Base-by-base conservation (phyloP, 768 basidiomycete genomes). In the Pleurotus citrinopileatus region DNA sequence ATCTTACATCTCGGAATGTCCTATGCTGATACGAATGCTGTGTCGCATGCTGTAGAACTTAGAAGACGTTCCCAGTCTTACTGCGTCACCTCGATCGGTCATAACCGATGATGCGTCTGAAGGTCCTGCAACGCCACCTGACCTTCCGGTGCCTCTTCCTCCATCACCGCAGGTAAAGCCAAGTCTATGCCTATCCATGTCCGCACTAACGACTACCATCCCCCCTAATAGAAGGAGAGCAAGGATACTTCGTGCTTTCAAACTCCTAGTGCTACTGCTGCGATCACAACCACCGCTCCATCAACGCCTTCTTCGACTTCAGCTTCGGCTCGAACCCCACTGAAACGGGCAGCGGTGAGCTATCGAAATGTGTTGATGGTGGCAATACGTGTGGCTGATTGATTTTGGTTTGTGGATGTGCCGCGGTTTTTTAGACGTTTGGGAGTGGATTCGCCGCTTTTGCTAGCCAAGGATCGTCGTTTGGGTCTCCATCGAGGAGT, bases 381-480 rank as follows among this genome's bases (percentile, higher is more conserved):
- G 32, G 32, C 9, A 34, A 10, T 34, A 3, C 9, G n/a, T 9
- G 32, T 34, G 9, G 3, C 9, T 34, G 32, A 34, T 34, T 34
- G 32, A 9, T 9, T 34, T 34, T 34, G 10, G 32, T 34, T 9
- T 34, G 32, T 34, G 32, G 9, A n/a, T 34, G 32, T n/a, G 32
- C 9, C n/a, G 32, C 10, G 3, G n/a, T n/a, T 32, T 32, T 32
- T 6, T 19, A 40, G 38, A 12, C 38, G 2, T 15, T 40, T 8
- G 42, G 56, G 13, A 67, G 65, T 36, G 67, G 72, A n/a, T 76
- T 76, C 56, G 72, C 74, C 17, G 65, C 71, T 13, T 77, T 75
- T 52, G 65, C 70, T 13, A 63, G 67, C 12, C 62, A 68, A 7
- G 55, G 63, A 3, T 74, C 75, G 15, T 63, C 73, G 4, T 75